These are phyloP conservation scores for Chlorencoelia australis DNA, from an alignment of 2,329 filamentous ascomycete genomes.

Conservation along the genomic window DNA sequence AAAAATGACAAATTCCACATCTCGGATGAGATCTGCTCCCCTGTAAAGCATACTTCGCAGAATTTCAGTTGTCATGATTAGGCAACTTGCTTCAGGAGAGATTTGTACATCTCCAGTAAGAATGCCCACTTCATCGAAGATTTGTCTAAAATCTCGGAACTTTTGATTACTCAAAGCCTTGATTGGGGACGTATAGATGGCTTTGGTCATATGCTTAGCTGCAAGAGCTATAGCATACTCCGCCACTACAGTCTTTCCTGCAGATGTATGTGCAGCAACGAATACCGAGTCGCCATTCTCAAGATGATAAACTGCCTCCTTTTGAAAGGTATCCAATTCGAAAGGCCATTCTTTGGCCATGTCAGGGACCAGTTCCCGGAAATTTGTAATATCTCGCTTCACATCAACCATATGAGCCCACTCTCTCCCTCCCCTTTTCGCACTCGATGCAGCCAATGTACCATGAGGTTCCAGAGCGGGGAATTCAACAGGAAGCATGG, in stretches of 20 bases:
- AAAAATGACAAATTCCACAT: constrained; percentile 98
- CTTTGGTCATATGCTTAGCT: constrained; percentile 98
- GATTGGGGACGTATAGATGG: constrained; percentile 97
- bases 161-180: constrained; percentile 98
- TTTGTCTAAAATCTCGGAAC: constrained; percentile 84
- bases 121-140: constrained; percentile 93
- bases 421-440: constrained; percentile 68
- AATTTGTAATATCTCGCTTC: constrained; percentile 87
- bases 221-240: constrained; percentile 96
- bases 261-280: constrained; percentile 93
- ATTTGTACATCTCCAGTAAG: constrained; percentile 97
- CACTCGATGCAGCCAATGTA: constrained; percentile 59
- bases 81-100: constrained; percentile 89
- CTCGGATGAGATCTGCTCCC: constrained; percentile 87
- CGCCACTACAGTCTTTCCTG: constrained; percentile 94
- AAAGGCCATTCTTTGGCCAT: constrained; percentile 97
- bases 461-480: constrained; percentile 79
- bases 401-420: constrained; percentile 99
- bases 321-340: constrained; percentile 95
- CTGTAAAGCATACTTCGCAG: constrained; percentile 95
- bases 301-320: constrained; percentile 94
- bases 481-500: constrained; percentile 83
- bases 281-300: constrained; percentile 97
- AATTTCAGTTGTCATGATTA: constrained; percentile 99
- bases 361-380: constrained; percentile 83